Base-by-base conservation (phyloP, 768 basidiomycete genomes). In the Pulveroboletus frians region DNA sequence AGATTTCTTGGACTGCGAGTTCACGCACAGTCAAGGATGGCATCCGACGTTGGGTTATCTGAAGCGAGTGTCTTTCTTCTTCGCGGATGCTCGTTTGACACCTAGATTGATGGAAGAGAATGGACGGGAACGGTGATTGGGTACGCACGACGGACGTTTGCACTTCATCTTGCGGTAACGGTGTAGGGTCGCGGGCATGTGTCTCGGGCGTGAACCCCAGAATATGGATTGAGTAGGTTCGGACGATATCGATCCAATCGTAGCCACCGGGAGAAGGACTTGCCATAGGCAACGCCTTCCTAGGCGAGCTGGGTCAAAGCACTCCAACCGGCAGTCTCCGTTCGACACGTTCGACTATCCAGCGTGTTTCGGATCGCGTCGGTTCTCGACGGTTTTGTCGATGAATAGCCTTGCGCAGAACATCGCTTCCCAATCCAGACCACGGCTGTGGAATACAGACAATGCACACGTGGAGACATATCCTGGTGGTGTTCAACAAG, bases 391-490 rank as follows among this genome's bases (percentile, higher is more conserved):
- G 39, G 41, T 35, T 44, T 43, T 39, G 42, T 35, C 18, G 41
- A 45, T 50, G 41, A 50, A 43, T 36, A 20, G 52, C 59, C 56
- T 59, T 55, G 38, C 55, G 60, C 45, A 46, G 32, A 14, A 29
- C 42, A 29, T 41, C 52, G 48, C 27, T 47, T 43, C 57, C 50
- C 21, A 47, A 44, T 55, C 52, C 43, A 52, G 56, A 49, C 52
- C 36, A 23, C 23, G 23, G 23, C 15, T 44, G 58, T 49, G 61
- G 50, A 62, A 36, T 9, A 45, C 44, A 48, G 6, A 64, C 62
- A 65, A 60, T 56, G 36, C 63, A 49, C 49, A 36, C 50, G 34
- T 56, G 52, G 15, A 38, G 36, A 49, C 49, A 47, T 39, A 21
- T 34, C 9, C 46, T 35, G 23, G 31, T 50, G 45, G 41, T 49